Evolutionary conservation across 169 alveolate species (phyloP).

Genomic region (Plasmodium chabaudi): DNA sequence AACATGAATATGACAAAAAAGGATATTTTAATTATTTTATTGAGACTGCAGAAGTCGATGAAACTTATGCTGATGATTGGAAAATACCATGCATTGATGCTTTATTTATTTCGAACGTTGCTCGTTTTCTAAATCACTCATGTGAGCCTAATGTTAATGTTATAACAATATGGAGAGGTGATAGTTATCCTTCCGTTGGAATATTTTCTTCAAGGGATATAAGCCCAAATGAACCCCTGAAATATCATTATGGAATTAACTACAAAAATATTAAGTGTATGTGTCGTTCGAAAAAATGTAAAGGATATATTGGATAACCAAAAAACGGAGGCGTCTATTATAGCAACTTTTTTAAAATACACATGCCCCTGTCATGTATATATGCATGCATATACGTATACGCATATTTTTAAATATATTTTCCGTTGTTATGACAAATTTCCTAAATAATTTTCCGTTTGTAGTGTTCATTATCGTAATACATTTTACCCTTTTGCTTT

Average conservation of each 20-base stretch:
- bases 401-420: too few species aligned
- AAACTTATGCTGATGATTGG: slow-evolving; percentile 87
- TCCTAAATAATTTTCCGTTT: too few species aligned
- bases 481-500: too few species aligned
- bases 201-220: slow-evolving; percentile 84
- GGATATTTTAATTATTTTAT: slow-evolving; percentile 86
- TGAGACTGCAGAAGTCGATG: slow-evolving; percentile 84
- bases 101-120: slow-evolving; percentile 88
- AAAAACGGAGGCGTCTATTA: too few species aligned
- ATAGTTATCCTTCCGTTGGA: slow-evolving; percentile 84
- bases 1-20: slow-evolving; percentile 84
- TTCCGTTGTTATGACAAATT: too few species aligned
- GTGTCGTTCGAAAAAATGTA: slow-evolving; percentile 81
- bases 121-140: slow-evolving; percentile 91
- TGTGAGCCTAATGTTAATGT: slow-evolving; percentile 91
- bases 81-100: slow-evolving; percentile 89
- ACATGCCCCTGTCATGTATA: too few species aligned
- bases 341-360: too few species aligned
- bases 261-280: slow-evolving; percentile 84
- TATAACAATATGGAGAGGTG: slow-evolving; percentile 86
- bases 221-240: slow-evolving; percentile 85
- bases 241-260: slow-evolving; percentile 83
- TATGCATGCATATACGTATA: too few species aligned
- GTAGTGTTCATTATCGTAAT: too few species aligned
- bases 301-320: slow-evolving; percentile 80